A percentile compares a stretch with the other conserved stretches of the same genome.
Evolutionary conservation across 2,329 filamentous ascomycete genomes (phyloP).

Genomic region (Akanthomyces dipterigenus): DNA sequence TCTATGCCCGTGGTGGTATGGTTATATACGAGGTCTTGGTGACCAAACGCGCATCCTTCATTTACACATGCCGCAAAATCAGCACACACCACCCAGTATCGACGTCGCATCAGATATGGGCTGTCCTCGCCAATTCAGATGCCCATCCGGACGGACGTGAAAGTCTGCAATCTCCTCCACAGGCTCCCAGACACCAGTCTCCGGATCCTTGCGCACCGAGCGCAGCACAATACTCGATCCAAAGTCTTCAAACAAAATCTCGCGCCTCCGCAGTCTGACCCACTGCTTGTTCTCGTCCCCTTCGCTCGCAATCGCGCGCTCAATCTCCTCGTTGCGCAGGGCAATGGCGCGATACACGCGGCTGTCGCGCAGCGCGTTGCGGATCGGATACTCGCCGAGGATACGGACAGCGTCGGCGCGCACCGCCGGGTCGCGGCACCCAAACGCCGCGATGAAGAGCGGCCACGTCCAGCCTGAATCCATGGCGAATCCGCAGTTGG

Average conservation of each 20-base stretch:
- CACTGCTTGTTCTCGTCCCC: constrained; percentile 31
- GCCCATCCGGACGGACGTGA: constrained; percentile 23
- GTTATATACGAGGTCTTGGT: background rate
- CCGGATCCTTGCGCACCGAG: constrained; percentile 25
- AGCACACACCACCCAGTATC: constrained; percentile 24
- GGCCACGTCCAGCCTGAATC: constrained; percentile 41
- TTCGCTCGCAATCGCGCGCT: constrained; percentile 25
- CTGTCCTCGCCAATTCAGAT: constrained; percentile 28
- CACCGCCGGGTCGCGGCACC: constrained; percentile 32
- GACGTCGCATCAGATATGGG: constrained; percentile 29
- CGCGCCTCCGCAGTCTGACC: constrained; percentile 30
- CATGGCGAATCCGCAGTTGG: constrained; percentile 36
- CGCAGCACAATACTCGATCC: constrained; percentile 31
- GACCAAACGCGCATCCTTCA: background rate
- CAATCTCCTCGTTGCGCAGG: constrained; percentile 29
- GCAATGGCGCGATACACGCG: constrained; percentile 33
- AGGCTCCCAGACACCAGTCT: constrained; percentile 28
- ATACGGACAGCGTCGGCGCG: constrained; percentile 34
- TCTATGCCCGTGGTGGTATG: too few species aligned
- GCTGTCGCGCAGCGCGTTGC: constrained; percentile 38
- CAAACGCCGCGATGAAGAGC: constrained; percentile 34
- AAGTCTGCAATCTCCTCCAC: constrained; percentile 32
- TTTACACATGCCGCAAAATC: constrained; percentile 5
- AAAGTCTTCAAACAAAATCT: constrained; percentile 33
- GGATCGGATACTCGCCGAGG: constrained; percentile 33